phyloP scores from a whole-genome alignment of 2,329 filamentous ascomycete species.

The Chaetomium olivaceum region DNA sequence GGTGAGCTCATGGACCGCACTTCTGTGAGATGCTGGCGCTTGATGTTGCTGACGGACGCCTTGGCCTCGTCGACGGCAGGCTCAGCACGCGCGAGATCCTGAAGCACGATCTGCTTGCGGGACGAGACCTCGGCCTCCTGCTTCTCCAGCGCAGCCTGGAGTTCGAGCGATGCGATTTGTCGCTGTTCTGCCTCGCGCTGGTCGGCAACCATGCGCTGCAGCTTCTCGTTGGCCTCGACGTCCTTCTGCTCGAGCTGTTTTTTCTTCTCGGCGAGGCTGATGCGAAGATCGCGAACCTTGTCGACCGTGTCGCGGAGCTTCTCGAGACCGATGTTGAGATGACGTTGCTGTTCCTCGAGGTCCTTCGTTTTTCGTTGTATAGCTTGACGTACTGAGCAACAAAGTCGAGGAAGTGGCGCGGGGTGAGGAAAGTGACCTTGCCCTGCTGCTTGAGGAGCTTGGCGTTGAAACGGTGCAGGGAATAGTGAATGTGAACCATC shows the following conservation, averaged over 20 bases:
- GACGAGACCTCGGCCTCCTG: slow-evolving; percentile 86
- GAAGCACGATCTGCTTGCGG: slow-evolving; percentile 79
- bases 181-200: slow-evolving; percentile 92
- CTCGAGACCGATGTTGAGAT: slow-evolving; percentile 96
- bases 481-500: slow-evolving; percentile 99
- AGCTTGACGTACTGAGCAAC: slow-evolving; percentile 96
- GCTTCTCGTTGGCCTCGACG: slow-evolving; percentile 92
- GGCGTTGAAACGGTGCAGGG: slow-evolving; percentile 83
- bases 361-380: slow-evolving; percentile 99
- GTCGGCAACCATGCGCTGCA: slow-evolving; percentile 95
- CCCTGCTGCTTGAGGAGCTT: slow-evolving; percentile 90
- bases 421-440: slow-evolving; percentile 88
- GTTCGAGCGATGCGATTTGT: slow-evolving; percentile 83
- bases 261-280: slow-evolving; percentile 92
- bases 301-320: slow-evolving; percentile 96
- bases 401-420: slow-evolving; percentile 96
- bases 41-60: slow-evolving; percentile 97
- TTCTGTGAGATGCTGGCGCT: slow-evolving; percentile 94
- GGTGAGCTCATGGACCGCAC: slow-evolving; percentile 96
- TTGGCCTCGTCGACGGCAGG: slow-evolving; percentile 91
- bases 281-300: slow-evolving; percentile 90
- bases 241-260: slow-evolving; percentile 90
- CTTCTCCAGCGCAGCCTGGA: slow-evolving; percentile 81
- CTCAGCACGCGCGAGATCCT: slow-evolving; percentile 86
- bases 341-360: slow-evolving; percentile 95